Evolutionary conservation across 306 rosid genomes (phyloP).

Genomic region (Fragaria ananassa): DNA sequence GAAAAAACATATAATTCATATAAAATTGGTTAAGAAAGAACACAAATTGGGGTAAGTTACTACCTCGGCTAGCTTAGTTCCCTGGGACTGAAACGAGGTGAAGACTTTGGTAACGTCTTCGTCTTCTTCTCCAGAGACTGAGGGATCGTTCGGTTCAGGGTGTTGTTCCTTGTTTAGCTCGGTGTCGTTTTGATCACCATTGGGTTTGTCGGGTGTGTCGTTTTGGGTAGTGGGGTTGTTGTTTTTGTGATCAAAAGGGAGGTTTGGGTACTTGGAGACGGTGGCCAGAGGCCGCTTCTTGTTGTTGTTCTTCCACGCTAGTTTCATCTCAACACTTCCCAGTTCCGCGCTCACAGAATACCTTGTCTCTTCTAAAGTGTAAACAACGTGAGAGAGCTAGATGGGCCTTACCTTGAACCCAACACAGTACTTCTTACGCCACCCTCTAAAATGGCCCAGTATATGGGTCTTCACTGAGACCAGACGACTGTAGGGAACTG

Average conservation of each 20-base stretch:
- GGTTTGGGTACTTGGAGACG: constrained; percentile 30
- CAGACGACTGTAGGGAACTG: no score
- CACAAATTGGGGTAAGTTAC: neutral
- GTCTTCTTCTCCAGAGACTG: constrained; percentile 13
- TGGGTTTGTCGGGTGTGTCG: neutral
- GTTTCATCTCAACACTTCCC: constrained; percentile 29
- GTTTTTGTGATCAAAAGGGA: constrained; percentile 31
- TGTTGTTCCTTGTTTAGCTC: constrained; percentile 1
- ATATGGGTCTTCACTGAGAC: no score
- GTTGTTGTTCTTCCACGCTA: constrained; percentile 49
- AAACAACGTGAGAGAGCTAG: neutral
- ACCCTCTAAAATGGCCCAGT: no score
- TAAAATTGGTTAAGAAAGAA: neutral
- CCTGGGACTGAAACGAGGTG: constrained; percentile 32
- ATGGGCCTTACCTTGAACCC: neutral
- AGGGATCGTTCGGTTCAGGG: neutral
- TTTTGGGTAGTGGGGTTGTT: neutral
- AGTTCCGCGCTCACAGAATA: neutral
- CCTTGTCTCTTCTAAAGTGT: no score
- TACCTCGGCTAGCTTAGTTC: constrained; percentile 50
- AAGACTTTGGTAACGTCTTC: constrained; percentile 19
- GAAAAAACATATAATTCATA: neutral
- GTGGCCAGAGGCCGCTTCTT: constrained; percentile 35
- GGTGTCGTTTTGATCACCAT: neutral
- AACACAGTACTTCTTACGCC: no score